A percentile compares a stretch with the other conserved stretches of the same genome.
Conservation (phyloP, 441 rosid species). For the Mallotus japonicus region DNA sequence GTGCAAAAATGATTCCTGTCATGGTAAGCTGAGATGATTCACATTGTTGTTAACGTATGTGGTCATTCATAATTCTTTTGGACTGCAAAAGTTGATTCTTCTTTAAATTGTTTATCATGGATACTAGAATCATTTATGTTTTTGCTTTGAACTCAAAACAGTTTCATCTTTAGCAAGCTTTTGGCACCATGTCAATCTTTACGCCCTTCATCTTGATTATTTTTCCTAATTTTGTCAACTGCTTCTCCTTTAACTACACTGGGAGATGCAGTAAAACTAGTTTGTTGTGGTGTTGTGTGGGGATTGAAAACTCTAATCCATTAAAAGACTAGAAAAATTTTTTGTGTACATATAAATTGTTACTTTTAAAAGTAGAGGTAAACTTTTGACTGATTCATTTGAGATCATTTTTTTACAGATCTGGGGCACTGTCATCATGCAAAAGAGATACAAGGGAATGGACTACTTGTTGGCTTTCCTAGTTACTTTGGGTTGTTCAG, state of each 20-base stretch:
- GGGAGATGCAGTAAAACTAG: background rate
- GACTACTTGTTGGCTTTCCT: conserved; percentile 81
- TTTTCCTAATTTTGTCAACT: background rate
- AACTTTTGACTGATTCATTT: background rate
- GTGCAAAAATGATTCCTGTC: conserved; percentile 96
- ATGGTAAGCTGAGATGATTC: conserved; percentile 54
- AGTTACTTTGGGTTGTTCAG: conserved; percentile 80
- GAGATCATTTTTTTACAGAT: conserved; percentile 40
- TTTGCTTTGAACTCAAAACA: conserved; percentile 5
- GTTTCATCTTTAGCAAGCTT: background rate
- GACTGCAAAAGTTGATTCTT: background rate
- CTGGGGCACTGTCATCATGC: conserved; percentile 94
- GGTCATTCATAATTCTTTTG: background rate
- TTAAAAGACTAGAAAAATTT: too few species aligned
- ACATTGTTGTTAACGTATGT: background rate
- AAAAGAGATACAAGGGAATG: conserved; percentile 72
- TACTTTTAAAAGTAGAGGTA: background rate
- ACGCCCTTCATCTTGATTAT: background rate
- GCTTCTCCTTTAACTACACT: background rate
- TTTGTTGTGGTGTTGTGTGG: background rate
- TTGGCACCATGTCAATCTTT: background rate
- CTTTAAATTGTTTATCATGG: background rate
- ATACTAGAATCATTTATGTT: background rate
- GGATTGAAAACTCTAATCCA: background rate
- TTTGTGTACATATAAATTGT: too few species aligned